Evolutionary conservation across 805 yeast species (phyloP), one percentile per base, ranked within the genome.

Genomic region (Kodamaea nitidulidarum): DNA sequence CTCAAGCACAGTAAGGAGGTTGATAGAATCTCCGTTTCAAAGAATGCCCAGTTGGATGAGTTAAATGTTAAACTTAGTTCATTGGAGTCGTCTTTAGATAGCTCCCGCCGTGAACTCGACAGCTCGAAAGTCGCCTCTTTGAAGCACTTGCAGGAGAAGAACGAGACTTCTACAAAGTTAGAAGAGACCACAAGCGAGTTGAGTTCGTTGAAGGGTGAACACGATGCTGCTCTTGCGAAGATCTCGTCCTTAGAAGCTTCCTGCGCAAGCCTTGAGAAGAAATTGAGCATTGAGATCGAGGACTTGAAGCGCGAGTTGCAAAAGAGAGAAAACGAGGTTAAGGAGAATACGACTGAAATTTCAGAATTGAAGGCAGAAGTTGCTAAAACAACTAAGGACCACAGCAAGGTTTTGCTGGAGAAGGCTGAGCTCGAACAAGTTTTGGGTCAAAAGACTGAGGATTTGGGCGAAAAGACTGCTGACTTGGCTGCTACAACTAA

Each of bases 1-100:
- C 52, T 50, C 47, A 54, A 56, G 34, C 48, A 60, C 42, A 58
- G 55, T 39, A 27, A 42, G 24, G 54, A 55, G 28, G 41, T 60
- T 33, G 62, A 61, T 28, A 44, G 39, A 21, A 31, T 52, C 28
- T 43, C 50, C 4, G 54, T 52, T 7, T 48, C 45, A 15, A 55
- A 54, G 38, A 64, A 60, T 42, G 41, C 39, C 16, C 49, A 48
- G 34, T 46, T 56, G 27, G 38, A 47, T 20, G 24, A 26, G 17
- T 36, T 48, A 25, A 42, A 39, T 15, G 11, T 32, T n/a, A 14
- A 27, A 22, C 30, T 32, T 15, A 32, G 22, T 7, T 26, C 16
- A 12, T 5, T 32, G 10, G 24, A 40, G 14, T 14, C 27, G 32
- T 32, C 25, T 20, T 12, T 14, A 12, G 25, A 25, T 4, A 25